phyloP scores from a whole-genome alignment of 805 yeast genomes.

The Metschnikowia rubicola region DNA sequence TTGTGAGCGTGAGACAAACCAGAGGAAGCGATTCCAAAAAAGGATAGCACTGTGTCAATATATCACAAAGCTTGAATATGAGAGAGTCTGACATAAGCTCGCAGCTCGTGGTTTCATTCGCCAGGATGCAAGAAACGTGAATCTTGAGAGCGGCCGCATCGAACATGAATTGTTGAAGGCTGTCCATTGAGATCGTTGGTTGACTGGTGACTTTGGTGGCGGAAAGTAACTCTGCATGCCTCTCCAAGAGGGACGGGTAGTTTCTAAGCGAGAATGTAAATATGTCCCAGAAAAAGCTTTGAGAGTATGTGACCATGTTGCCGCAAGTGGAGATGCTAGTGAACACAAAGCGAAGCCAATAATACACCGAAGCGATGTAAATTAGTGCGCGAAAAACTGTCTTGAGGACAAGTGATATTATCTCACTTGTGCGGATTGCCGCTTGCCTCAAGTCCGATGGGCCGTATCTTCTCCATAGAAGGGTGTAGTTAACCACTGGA shows the following conservation, averaged over 20 bases:
- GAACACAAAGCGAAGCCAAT: slow-evolving; percentile 21
- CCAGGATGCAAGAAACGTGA: slow-evolving; percentile 4
- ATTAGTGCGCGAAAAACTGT: slow-evolving; percentile 5
- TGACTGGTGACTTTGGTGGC: background rate
- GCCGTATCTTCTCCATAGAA: slow-evolving; percentile 13
- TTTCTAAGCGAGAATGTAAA: slow-evolving; percentile 25
- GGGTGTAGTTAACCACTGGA: slow-evolving; percentile 14
- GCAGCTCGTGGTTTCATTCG: slow-evolving; percentile 3
- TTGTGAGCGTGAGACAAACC: slow-evolving; percentile 7
- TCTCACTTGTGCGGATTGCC: background rate
- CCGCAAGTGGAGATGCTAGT: slow-evolving; percentile 23
- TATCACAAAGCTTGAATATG: slow-evolving; percentile 16
- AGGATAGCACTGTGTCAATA: slow-evolving; percentile 4
- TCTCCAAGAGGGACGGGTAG: slow-evolving; percentile 13
- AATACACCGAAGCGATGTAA: slow-evolving; percentile 1
- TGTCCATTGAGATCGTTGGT: background rate
- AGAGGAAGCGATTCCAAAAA: slow-evolving; percentile 9
- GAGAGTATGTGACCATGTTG: slow-evolving; percentile 29
- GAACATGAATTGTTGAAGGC: slow-evolving; percentile 18
- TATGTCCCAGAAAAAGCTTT: slow-evolving; percentile 26
- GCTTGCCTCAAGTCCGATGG: slow-evolving; percentile 4
- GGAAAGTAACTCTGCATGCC: slow-evolving; percentile 7
- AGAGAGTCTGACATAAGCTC: slow-evolving; percentile 7
- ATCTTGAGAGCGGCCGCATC: slow-evolving; percentile 10
- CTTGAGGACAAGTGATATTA: slow-evolving; percentile 11